These are phyloP conservation scores for Akanthomyces muscarius DNA, from an alignment of 2,329 filamentous ascomycete species.

Conservation along the genomic window DNA sequence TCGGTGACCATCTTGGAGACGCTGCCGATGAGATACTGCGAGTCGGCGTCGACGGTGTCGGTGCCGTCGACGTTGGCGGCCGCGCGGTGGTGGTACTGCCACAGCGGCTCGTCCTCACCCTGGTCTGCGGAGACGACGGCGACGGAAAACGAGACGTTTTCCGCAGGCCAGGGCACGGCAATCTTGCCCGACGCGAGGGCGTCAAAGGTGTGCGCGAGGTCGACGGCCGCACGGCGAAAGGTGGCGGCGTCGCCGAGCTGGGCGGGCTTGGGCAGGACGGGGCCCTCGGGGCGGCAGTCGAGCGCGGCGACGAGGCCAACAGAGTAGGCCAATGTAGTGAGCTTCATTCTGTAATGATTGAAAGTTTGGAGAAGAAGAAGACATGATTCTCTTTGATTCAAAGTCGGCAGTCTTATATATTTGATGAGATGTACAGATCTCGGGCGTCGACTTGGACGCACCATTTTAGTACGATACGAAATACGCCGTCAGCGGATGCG, in stretches of 20 bases:
- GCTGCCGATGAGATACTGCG: slow-evolving; percentile 40
- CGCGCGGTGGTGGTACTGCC: slow-evolving; percentile 40
- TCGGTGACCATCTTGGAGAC: slow-evolving; percentile 38
- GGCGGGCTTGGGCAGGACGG: slow-evolving; percentile 28
- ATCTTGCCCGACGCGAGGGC: slow-evolving; percentile 30
- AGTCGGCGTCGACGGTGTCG: slow-evolving; percentile 29
- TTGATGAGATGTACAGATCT: neutral
- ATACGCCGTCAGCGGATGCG: neutral
- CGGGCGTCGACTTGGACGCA: neutral
- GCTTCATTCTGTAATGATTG: neutral
- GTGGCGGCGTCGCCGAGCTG: slow-evolving; percentile 24
- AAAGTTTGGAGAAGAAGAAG: neutral
- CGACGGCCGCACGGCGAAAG: slow-evolving; percentile 28
- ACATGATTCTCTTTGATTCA: neutral
- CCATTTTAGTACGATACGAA: neutral
- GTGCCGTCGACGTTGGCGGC: slow-evolving; percentile 33
- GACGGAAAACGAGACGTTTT: slow-evolving; percentile 38
- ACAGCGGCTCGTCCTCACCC: slow-evolving; percentile 28
- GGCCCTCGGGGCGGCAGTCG: slow-evolving; percentile 23
- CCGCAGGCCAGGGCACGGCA: slow-evolving; percentile 31
- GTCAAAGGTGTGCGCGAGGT: slow-evolving; percentile 28
- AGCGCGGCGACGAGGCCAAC: slow-evolving; percentile 20
- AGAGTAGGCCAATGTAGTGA: neutral
- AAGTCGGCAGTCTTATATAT: neutral
- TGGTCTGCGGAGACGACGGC: slow-evolving; percentile 32